Evolutionary conservation across 2,329 filamentous ascomycete species (phyloP).

Genomic region (Piedraia hortae): DNA sequence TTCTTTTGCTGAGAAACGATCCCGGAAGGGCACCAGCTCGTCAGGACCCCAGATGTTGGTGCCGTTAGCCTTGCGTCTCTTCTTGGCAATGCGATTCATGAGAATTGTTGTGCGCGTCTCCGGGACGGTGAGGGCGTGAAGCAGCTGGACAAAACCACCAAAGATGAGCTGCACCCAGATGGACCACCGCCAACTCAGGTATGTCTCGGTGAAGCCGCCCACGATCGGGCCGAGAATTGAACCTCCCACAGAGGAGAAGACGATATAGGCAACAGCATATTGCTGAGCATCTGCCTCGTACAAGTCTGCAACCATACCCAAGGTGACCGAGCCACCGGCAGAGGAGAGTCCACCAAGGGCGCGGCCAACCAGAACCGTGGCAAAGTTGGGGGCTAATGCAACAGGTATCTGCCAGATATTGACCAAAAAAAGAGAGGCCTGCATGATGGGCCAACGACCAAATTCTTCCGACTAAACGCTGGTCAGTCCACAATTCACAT

Average conservation of each 20-base stretch:
- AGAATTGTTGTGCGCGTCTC: conserved; percentile 58
- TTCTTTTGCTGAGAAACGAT: conserved; percentile 18
- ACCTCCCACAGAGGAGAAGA: conserved; percentile 16
- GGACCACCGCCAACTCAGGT: conserved; percentile 42
- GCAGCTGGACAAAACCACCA: conserved; percentile 38
- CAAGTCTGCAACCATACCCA: conserved; percentile 40
- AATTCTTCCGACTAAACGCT: conserved; percentile 19
- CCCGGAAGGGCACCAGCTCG: conserved; percentile 28
- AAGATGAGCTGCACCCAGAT: conserved; percentile 81
- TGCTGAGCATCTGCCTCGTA: conserved; percentile 32
- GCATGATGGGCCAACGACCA: conserved; percentile 24
- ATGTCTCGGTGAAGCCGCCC: conserved; percentile 12
- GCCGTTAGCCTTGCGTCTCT: conserved; percentile 33
- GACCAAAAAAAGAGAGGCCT: conserved; percentile 24
- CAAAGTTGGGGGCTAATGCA: conserved; percentile 19
- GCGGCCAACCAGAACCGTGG: conserved; percentile 20
- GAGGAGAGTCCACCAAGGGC: conserved; percentile 30
- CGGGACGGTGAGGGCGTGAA: conserved; percentile 35
- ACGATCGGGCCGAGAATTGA: conserved; percentile 14
- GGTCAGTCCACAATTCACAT: background rate
- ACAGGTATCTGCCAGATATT: conserved; percentile 27
- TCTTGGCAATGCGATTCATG: conserved; percentile 56
- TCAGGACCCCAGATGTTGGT: conserved; percentile 45
- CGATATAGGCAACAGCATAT: conserved; percentile 33
- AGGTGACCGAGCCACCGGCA: conserved; percentile 35